A percentile compares a stretch with the other conserved stretches of the same genome.
These are phyloP conservation scores for Ophioceras dolichostomum DNA, from an alignment of 2,329 filamentous ascomycete genomes.

Conservation along the genomic window DNA sequence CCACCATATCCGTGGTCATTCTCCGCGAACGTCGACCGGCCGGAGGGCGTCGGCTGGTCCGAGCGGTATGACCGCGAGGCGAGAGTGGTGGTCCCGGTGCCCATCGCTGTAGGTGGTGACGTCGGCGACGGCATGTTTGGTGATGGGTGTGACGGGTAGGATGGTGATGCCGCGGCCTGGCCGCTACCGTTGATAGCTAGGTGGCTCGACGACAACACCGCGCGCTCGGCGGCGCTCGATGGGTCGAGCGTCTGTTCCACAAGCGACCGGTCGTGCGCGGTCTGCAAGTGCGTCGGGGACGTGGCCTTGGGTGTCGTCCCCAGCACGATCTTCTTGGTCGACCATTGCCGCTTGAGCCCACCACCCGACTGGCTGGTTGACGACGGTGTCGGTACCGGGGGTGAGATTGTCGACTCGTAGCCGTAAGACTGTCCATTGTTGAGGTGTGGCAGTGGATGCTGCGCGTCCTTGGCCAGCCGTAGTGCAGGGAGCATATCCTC, in stretches of 20 bases:
- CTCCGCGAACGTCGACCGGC: constrained; percentile 42
- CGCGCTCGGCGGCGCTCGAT: constrained; percentile 53
- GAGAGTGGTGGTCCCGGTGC: constrained; percentile 37
- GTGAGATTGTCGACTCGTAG: constrained; percentile 20
- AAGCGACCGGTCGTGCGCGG: constrained; percentile 52
- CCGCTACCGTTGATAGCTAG: constrained; percentile 56
- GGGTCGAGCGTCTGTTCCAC: constrained; percentile 57
- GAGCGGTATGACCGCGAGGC: constrained; percentile 47
- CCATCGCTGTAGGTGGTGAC: constrained; percentile 45
- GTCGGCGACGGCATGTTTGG: constrained; percentile 61
- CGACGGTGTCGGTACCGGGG: constrained; percentile 15
- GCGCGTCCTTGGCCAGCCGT: constrained; percentile 81
- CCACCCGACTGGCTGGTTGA: constrained; percentile 35
- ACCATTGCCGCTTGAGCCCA: constrained; percentile 58
- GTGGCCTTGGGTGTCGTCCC: constrained; percentile 62
- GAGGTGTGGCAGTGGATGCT: constrained; percentile 65
- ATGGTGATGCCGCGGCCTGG: constrained; percentile 39
- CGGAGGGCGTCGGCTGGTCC: constrained; percentile 41
- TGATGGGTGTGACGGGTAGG: constrained; percentile 42
- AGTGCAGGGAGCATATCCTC: constrained; percentile 88
- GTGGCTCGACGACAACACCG: constrained; percentile 55
- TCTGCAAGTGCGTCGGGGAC: constrained; percentile 62
- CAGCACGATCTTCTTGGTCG: constrained; percentile 62
- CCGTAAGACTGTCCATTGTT: constrained; percentile 29
- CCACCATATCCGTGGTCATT: constrained; percentile 28